A percentile compares a stretch with the other conserved stretches of the same genome.
phyloP scores from a whole-genome alignment of 495 filamentous ascomycete species.

The Letharia columbiana region DNA sequence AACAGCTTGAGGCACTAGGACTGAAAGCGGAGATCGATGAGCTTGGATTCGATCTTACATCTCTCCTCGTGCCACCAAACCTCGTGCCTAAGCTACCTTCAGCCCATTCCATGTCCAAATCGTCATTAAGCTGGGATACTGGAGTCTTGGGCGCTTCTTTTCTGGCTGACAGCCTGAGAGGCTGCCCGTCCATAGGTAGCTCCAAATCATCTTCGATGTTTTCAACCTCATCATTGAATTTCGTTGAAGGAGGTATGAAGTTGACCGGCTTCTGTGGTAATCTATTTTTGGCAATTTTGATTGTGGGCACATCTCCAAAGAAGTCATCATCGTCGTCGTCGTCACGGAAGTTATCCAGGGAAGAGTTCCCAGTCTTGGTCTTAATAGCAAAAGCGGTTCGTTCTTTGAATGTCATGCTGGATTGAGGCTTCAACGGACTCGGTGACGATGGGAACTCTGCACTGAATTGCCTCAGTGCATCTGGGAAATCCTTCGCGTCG shows the following conservation, averaged over 20 bases:
- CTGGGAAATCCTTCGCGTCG: constrained; percentile 54
- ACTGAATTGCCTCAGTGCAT: constrained; percentile 56
- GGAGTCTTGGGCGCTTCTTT: constrained; percentile 51
- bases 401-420: constrained; percentile 25
- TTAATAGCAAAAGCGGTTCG: constrained; percentile 20
- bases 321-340: constrained; percentile 49
- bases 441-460: constrained; percentile 31
- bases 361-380: constrained; percentile 21
- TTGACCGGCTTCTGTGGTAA: constrained; percentile 45
- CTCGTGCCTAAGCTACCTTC: constrained; percentile 86
- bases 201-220: constrained; percentile 75
- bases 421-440: constrained; percentile 23
- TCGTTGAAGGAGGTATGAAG: constrained; percentile 40
- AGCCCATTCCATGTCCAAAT: constrained; percentile 79
- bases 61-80: constrained; percentile 73
- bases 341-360: constrained; percentile 54
- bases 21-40: constrained; percentile 84
- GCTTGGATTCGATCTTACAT: constrained; percentile 66
- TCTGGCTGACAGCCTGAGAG: constrained; percentile 50
- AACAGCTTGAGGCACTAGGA: constrained; percentile 80
- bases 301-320: constrained; percentile 57
- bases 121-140: constrained; percentile 50
- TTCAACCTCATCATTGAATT: constrained; percentile 41
- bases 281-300: constrained; percentile 57
- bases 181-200: constrained; percentile 50